phyloP scores from a whole-genome alignment of 148 eudicot genomes.

The Bassia scoparia region DNA sequence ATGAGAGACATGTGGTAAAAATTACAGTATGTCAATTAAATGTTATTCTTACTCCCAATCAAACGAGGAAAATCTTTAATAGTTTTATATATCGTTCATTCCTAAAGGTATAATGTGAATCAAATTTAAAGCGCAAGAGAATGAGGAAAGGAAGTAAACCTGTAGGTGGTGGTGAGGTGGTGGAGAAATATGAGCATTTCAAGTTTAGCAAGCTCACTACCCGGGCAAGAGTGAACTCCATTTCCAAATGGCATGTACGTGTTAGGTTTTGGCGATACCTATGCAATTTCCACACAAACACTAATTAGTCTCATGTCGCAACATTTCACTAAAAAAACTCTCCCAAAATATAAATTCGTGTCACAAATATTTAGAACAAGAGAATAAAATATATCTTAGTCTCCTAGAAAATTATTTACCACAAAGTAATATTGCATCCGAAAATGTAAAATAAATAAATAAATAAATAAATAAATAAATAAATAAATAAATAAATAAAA shows the following conservation, averaged over 20 bases:
- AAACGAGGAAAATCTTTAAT: too few species aligned
- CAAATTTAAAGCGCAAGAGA: too few species aligned
- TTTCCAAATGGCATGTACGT: conserved; percentile 87
- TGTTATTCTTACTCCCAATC: too few species aligned
- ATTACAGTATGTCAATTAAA: background rate
- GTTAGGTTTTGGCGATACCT: conserved; percentile 69
- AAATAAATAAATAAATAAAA: background rate
- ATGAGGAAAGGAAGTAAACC: conserved; percentile 9
- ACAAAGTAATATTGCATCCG: too few species aligned
- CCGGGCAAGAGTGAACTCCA: conserved; percentile 89
- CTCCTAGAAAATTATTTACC: too few species aligned
- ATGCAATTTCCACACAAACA: conserved; percentile 19
- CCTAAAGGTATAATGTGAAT: too few species aligned
- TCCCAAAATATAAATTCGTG: too few species aligned
- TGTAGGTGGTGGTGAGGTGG: conserved; percentile 51
- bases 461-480: background rate
- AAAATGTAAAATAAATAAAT: background rate
- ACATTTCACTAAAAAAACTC: too few species aligned
- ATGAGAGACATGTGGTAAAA: background rate
- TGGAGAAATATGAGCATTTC: conserved; percentile 81
- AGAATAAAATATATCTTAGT: too few species aligned
- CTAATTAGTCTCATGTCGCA: too few species aligned
- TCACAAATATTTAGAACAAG: too few species aligned
- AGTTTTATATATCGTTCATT: too few species aligned
- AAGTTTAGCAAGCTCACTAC: conserved; percentile 82